A percentile compares a stretch with the other conserved stretches of the same genome.
Conservation (phyloP, 805 yeast species). For the Tetrapisispora iriomotensis region DNA sequence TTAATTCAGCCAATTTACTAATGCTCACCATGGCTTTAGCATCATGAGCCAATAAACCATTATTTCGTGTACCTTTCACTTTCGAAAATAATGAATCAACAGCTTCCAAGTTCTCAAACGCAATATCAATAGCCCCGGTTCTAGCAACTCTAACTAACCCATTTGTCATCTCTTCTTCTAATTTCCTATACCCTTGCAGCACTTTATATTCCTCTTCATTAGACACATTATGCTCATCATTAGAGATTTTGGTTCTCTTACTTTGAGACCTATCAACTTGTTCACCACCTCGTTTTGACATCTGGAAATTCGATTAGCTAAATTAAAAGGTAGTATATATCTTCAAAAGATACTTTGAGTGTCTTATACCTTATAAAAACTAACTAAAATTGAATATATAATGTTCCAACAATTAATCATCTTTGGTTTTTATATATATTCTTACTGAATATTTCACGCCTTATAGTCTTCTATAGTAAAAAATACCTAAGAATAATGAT, state of each 20-base stretch:
- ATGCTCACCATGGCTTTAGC: slow-evolving; percentile 53
- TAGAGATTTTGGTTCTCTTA: slow-evolving; percentile 1
- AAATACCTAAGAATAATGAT: background rate
- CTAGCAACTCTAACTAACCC: slow-evolving; percentile 45
- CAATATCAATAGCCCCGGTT: slow-evolving; percentile 46
- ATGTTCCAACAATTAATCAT: no score
- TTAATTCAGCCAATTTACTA: slow-evolving; percentile 52
- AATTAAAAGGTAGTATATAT: no score
- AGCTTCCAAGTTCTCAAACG: slow-evolving; percentile 35
- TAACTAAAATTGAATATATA: no score
- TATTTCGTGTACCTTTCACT: slow-evolving; percentile 32
- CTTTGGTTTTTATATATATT: no score
- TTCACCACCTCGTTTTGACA: background rate
- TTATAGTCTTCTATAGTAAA: background rate
- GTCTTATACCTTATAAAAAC: no score
- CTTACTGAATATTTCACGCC: no score
- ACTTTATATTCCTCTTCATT: slow-evolving; percentile 19
- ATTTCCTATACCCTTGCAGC: slow-evolving; percentile 26
- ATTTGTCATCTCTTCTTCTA: slow-evolving; percentile 22
- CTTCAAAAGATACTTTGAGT: no score
- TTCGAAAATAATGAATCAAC: slow-evolving; percentile 39
- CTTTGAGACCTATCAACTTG: background rate
- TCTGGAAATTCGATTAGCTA: no score
- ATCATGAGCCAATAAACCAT: slow-evolving; percentile 47
- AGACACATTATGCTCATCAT: background rate